phyloP scores from a whole-genome alignment of 257 asterid species.

The Penstemon eatonii region DNA sequence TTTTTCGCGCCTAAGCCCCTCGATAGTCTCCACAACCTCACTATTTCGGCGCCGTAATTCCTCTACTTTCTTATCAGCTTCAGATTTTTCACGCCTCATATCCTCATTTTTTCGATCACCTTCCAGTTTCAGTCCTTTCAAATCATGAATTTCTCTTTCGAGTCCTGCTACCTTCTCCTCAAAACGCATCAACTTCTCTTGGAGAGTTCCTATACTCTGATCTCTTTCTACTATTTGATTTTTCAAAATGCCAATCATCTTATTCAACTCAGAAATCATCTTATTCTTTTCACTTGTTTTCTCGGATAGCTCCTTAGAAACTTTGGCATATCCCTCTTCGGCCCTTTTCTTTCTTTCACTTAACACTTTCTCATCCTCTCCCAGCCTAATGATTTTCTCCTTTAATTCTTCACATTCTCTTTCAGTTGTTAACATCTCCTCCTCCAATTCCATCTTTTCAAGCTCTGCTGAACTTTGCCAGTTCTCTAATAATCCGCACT shows the following conservation, averaged over 20 bases:
- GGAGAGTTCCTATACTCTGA: background rate
- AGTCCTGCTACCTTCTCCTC: background rate
- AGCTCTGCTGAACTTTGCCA: background rate
- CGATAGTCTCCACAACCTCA: background rate
- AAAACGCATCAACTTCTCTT: background rate
- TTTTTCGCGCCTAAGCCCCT: background rate
- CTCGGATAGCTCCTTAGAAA: background rate
- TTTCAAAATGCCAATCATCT: background rate
- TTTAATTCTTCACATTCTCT: slow-evolving; percentile 1
- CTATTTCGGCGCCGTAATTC: background rate
- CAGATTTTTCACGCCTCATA: background rate
- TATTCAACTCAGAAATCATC: slow-evolving; percentile 1
- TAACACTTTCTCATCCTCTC: background rate
- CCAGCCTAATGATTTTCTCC: background rate
- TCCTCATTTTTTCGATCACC: background rate
- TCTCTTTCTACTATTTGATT: background rate
- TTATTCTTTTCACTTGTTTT: background rate
- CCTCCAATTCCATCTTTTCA: slow-evolving; percentile 1
- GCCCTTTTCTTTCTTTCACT: background rate
- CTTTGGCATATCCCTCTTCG: slow-evolving; percentile 1
- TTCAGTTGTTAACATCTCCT: background rate
- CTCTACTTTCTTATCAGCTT: background rate
- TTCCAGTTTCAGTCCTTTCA: slow-evolving; percentile 1
- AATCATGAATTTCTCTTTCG: slow-evolving; percentile 1
- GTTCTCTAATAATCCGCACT: background rate